Conservation (phyloP, 1,284 basidiomycete species). For the Neolentinus lepideus region DNA sequence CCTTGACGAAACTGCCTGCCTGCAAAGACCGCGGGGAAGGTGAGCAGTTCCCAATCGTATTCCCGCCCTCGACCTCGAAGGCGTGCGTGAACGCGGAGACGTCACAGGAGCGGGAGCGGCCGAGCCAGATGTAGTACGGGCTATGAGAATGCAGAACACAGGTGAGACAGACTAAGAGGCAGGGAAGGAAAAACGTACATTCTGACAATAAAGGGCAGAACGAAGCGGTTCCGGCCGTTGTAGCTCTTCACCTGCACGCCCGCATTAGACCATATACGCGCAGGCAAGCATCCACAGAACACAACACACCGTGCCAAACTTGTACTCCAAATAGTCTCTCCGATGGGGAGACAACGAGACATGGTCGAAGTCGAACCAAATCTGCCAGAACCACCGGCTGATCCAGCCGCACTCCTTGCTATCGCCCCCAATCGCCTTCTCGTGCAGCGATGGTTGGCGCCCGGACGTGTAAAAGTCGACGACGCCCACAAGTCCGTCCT, state of each 20-base stretch:
- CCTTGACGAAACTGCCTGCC: constrained; percentile 21
- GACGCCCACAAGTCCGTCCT: constrained; percentile 58
- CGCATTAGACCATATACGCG: too few relatives aligned
- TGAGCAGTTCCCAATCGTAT: constrained; percentile 43
- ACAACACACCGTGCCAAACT: constrained; percentile 58
- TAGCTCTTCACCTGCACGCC: constrained; percentile 46
- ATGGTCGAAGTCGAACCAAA: constrained; percentile 79
- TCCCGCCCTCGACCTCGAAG: constrained; percentile 70
- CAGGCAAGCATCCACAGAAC: too few relatives aligned
- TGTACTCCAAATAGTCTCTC: constrained; percentile 75
- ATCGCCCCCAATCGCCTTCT: constrained; percentile 65
- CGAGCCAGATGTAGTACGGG: constrained; percentile 76
- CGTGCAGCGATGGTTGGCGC: constrained; percentile 45
- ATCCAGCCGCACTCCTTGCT: constrained; percentile 70
- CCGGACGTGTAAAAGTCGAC: constrained; percentile 80
- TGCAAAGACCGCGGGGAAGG: constrained; percentile 31
- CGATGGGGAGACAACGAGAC: constrained; percentile 65
- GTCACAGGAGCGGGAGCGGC: constrained; percentile 61
- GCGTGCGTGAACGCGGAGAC: constrained; percentile 53
- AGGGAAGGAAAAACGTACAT: constrained; percentile 32
- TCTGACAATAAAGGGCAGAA: constrained; percentile 58
- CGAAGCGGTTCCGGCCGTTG: constrained; percentile 70
- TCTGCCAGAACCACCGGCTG: constrained; percentile 77
- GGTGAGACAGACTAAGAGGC: neutral
- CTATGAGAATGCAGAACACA: constrained; percentile 19